Conservation (phyloP, 805 yeast species). For the Saccharomycopsis capsularis region DNA sequence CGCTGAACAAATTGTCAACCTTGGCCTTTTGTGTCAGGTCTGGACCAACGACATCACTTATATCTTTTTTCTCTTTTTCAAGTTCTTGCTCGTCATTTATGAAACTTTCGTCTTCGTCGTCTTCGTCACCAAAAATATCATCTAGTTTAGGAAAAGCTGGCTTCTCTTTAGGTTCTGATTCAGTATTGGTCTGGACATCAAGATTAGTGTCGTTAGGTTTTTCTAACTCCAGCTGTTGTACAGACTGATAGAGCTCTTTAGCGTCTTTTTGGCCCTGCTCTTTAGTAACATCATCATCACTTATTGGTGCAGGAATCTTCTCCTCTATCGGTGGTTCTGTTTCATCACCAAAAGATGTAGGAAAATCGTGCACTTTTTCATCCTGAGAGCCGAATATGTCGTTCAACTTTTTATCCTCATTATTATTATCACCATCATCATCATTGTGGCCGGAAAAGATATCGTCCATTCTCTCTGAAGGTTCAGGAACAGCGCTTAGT, state of each 20-base stretch:
- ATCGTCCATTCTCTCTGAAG: neutral
- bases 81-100: neutral
- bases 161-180: slow-evolving; percentile 2
- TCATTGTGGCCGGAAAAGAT: neutral
- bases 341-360: neutral
- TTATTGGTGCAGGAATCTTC: neutral
- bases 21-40: neutral
- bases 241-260: neutral
- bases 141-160: neutral
- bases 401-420: neutral
- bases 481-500: neutral
- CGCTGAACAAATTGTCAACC: neutral
- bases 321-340: neutral
- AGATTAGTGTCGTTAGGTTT: no score
- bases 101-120: neutral
- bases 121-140: slow-evolving; percentile 9
- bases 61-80: neutral
- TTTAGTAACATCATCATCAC: neutral
- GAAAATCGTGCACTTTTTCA: neutral
- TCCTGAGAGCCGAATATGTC: neutral
- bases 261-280: neutral
- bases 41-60: neutral
- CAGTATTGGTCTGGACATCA: neutral
- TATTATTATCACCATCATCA: neutral
- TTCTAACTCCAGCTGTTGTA: no score